Base-by-base conservation (phyloP, 176 grass and related monocot species). In the Zea luxurians region DNA sequence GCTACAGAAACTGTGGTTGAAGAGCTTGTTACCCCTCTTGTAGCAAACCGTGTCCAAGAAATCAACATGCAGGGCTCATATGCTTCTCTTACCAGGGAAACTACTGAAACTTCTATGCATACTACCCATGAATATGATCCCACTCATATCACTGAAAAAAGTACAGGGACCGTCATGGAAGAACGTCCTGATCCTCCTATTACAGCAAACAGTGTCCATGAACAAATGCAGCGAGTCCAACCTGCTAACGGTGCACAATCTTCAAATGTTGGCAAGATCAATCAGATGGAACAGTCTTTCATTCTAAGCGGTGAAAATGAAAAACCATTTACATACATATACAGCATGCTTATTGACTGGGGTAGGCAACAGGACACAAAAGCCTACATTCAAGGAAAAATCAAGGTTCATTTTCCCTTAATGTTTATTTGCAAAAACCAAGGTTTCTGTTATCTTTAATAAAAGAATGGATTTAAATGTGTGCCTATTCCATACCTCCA, bases 321-420 rank as follows among this genome's bases (percentile, higher is more conserved):
- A 71, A 79, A 86, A 68, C 95, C 91, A 65, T 97, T 94, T 80
- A 97, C 91, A 67, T 97, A 97, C 70, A 74, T 94, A 64, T 79
- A 80, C 49, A 80, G n/a, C 78, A 84, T 97, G 83, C 15, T 84
- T 76, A 74, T 80, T 20, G 75, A 90, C 66, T 97, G 95, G 95
- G 40, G 20, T 37, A 50, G 48, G 27, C 83, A 92, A 73, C 68
- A 88, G 61, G 81, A 80, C 72, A 87, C 75, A 62, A 59, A 79
- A 70, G 52, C 64, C 49, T 92, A 13, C 50, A 84, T 97, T 80
- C 82, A 86, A 82, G 89, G 91, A 73, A 94, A 86, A 88, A 89
- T 97, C 48, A 97, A 94, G 95, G 91, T 97, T 77, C 34, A 8
- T 34, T 79, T 71, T 79, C 75, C 61, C 8, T 48, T 78, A 71